Percentiles rank a stretch among this genome's conserved stretches.
Evolutionary conservation across 2,329 filamentous ascomycete species (phyloP).

Genomic region (Colletotrichum sp.): DNA sequence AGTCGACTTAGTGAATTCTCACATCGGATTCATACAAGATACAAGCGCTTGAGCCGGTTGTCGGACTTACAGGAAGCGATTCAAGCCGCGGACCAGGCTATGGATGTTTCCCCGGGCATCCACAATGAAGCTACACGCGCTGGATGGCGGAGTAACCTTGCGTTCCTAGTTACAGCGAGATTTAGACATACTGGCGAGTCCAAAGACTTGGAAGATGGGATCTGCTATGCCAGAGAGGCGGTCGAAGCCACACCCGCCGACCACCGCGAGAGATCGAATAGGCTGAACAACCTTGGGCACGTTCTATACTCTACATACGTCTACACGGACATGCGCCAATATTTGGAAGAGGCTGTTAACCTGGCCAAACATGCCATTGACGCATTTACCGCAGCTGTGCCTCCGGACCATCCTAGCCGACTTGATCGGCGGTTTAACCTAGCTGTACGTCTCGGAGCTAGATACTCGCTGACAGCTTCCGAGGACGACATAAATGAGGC

Average conservation of each 20-base stretch:
- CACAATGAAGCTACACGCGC: not conserved
- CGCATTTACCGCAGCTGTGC: not conserved
- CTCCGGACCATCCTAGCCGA: not conserved
- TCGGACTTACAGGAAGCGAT: not conserved
- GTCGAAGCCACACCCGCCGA: not conserved
- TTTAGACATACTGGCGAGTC: not conserved
- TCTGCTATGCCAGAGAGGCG: not conserved
- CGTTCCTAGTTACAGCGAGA: not conserved
- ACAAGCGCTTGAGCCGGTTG: not conserved
- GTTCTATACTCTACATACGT: not conserved
- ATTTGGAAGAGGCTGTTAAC: fast-evolving
- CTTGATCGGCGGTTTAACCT: not conserved
- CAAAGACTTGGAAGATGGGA: not conserved
- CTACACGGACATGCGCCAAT: not conserved
- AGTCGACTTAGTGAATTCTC: not conserved
- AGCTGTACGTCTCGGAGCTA: not conserved
- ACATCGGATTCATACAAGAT: not conserved
- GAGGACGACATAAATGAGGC: fast-evolving
- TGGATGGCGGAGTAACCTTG: not conserved
- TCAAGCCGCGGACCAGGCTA: not conserved
- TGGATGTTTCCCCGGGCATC: not conserved
- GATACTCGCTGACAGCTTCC: not conserved
- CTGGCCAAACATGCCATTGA: not conserved
- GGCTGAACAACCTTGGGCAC: not conserved
- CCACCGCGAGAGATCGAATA: not conserved